A percentile compares a stretch with the other conserved stretches of the same genome.
phyloP scores from a whole-genome alignment of 2,329 filamentous ascomycete genomes.

The Xylariaceae sp. region DNA sequence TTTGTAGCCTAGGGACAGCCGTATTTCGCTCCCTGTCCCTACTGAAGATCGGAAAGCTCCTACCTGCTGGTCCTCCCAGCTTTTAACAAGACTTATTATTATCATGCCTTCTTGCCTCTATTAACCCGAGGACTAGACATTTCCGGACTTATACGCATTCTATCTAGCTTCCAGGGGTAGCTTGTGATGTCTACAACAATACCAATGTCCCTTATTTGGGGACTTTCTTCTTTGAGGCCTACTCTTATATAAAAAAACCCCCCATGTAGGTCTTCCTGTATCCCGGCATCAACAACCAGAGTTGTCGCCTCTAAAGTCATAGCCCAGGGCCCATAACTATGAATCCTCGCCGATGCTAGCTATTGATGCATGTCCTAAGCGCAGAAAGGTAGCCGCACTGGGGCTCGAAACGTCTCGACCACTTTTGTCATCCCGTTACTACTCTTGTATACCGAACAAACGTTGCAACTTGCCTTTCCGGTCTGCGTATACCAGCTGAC shows the following conservation, averaged over 20 bases:
- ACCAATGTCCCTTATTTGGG: constrained; percentile 17
- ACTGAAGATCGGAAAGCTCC: neutral
- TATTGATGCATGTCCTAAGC: constrained; percentile 21
- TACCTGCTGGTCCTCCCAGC: neutral
- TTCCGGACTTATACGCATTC: constrained; percentile 13
- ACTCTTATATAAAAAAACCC: constrained; percentile 17
- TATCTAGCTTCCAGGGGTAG: constrained; percentile 18
- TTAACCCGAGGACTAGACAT: constrained; percentile 11
- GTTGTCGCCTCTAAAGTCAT: constrained; percentile 14
- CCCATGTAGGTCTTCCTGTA: constrained; percentile 7
- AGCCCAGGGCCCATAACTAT: constrained; percentile 22
- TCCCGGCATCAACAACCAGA: constrained; percentile 16
- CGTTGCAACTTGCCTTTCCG: constrained; percentile 21
- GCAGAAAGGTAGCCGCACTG: constrained; percentile 21
- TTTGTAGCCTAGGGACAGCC: constrained; percentile 16
- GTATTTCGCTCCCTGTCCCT: constrained; percentile 3
- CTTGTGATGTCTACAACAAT: constrained; percentile 20
- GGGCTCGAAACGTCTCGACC: constrained; percentile 14
- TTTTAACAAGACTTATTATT: constrained; percentile 9
- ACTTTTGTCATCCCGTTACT: constrained; percentile 24
- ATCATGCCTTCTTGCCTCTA: constrained; percentile 1
- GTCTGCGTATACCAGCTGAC: constrained; percentile 31
- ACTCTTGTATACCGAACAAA: constrained; percentile 20
- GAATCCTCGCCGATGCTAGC: constrained; percentile 25
- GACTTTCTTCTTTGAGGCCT: constrained; percentile 23